phyloP scores from a whole-genome alignment of 495 filamentous ascomycete genomes.

The Penicillium argentinense region DNA sequence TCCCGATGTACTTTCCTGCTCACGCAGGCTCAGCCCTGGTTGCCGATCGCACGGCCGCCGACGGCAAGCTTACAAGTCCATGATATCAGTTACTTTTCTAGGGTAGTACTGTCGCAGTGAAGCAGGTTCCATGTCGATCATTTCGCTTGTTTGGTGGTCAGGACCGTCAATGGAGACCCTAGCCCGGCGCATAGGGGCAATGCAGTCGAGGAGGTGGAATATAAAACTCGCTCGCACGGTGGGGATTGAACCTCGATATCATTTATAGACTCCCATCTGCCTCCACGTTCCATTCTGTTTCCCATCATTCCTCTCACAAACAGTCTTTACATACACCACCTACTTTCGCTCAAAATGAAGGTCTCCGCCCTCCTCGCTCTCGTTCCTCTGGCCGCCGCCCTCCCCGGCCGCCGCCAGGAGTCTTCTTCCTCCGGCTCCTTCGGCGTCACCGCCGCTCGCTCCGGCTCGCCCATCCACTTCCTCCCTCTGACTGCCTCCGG shows the following conservation, averaged over 20 bases:
- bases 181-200: slow-evolving; percentile 5
- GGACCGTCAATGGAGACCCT: slow-evolving; percentile 1
- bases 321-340: background rate
- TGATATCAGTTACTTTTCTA: slow-evolving; percentile 9
- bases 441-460: slow-evolving; percentile 32
- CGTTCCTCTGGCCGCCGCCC: slow-evolving; percentile 24
- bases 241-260: slow-evolving; percentile 4
- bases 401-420: slow-evolving; percentile 16
- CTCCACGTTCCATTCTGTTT: background rate
- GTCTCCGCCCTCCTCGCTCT: slow-evolving; percentile 25
- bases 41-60: too few relatives aligned
- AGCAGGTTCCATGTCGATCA: slow-evolving; percentile 9
- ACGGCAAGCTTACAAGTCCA: background rate
- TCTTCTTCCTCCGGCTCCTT: slow-evolving; percentile 21
- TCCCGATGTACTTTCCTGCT: background rate
- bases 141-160: background rate
- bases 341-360: slow-evolving; percentile 25
- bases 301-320: background rate
- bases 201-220: slow-evolving; percentile 1
- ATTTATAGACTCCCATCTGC: background rate
- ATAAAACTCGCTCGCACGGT: background rate
- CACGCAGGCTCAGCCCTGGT: too few relatives aligned
- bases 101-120: slow-evolving; percentile 6
- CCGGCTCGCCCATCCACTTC: slow-evolving; percentile 35
- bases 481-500: slow-evolving; percentile 32